Conservation (phyloP, 495 filamentous ascomycete species). For the Penicillium soppii region DNA sequence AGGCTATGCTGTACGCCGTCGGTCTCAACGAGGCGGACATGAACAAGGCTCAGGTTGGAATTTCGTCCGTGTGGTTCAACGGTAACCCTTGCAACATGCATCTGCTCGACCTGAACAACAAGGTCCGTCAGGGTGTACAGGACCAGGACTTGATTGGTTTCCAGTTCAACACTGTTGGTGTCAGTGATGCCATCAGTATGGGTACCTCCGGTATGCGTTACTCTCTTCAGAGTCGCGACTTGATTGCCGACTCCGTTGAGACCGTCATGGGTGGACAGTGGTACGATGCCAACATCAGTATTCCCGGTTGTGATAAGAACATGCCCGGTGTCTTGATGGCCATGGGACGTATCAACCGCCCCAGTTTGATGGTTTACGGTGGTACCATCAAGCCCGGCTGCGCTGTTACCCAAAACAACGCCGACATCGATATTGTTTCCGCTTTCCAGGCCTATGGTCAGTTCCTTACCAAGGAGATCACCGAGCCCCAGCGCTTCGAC, state of each 20-base stretch:
- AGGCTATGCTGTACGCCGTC: conserved; percentile 98
- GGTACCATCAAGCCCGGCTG: conserved; percentile 93
- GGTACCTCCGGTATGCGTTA: conserved; percentile 81
- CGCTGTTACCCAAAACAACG: conserved; percentile 65
- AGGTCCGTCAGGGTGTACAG: conserved; percentile 81
- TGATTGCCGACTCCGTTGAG: conserved; percentile 97
- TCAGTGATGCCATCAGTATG: conserved; percentile 66
- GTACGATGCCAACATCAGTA: conserved; percentile 98
- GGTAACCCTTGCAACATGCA: conserved; percentile 99
- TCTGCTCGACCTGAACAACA: conserved; percentile 79
- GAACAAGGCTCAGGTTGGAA: conserved; percentile 93
- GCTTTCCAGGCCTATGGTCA: conserved; percentile 98
- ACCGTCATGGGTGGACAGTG: conserved; percentile 98
- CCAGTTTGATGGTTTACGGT: conserved; percentile 95
- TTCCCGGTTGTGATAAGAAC: conserved; percentile 99
- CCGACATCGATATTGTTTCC: conserved; percentile 88
- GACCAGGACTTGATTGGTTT: conserved; percentile 75
- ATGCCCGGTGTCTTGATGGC: conserved; percentile 99
- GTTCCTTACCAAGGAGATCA: conserved; percentile 87
- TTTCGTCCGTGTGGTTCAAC: conserved; percentile 84
- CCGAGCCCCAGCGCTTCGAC: conserved; percentile 86
- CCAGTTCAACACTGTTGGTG: conserved; percentile 98
- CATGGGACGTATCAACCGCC: conserved; percentile 93
- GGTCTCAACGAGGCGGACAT: conserved; percentile 81
- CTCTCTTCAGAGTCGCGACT: conserved; percentile 87